phyloP scores from a whole-genome alignment of 2,329 filamentous ascomycete genomes.

The Colletotrichum trifolii region DNA sequence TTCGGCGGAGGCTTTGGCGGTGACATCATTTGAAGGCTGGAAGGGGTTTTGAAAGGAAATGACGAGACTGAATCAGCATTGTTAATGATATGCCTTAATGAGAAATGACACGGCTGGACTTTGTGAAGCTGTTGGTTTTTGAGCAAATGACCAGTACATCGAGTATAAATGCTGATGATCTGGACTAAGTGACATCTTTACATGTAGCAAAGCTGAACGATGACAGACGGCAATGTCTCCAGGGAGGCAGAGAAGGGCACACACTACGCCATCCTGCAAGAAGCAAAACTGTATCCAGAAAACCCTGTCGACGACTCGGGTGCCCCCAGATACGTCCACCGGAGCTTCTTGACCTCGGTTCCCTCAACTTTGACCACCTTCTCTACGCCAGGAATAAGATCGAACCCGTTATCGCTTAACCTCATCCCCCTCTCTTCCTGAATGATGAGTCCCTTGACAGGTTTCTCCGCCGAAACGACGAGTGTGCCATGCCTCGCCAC shows the following conservation, averaged over 20 bases:
- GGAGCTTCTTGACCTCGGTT: conserved; percentile 21
- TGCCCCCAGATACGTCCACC: conserved; percentile 38
- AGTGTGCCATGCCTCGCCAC: conserved; percentile 40
- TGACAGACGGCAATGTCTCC: no score
- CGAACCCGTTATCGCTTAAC: conserved; percentile 68
- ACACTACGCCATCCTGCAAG: no score
- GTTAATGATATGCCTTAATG: conserved; percentile 30
- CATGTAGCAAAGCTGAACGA: no score
- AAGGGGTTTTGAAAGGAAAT: background rate
- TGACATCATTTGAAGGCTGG: conserved; percentile 33
- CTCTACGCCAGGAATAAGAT: conserved; percentile 62
- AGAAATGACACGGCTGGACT: conserved; percentile 14
- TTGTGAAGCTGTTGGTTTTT: no score
- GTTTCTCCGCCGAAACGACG: conserved; percentile 51
- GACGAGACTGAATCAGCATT: background rate
- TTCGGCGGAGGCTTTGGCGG: conserved; percentile 48
- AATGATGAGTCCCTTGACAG: conserved; percentile 68
- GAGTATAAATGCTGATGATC: no score
- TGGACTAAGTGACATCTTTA: no score
- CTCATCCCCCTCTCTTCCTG: conserved; percentile 57
- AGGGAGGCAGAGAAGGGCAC: no score
- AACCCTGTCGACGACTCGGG: conserved; percentile 21
- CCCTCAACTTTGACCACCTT: conserved; percentile 37
- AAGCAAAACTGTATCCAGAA: background rate
- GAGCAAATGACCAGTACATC: no score